A percentile compares a stretch with the other conserved stretches of the same genome.
Evolutionary conservation across 176 grass and related monocot species (phyloP).

Genomic region (Miscanthus lutarioriparius): DNA sequence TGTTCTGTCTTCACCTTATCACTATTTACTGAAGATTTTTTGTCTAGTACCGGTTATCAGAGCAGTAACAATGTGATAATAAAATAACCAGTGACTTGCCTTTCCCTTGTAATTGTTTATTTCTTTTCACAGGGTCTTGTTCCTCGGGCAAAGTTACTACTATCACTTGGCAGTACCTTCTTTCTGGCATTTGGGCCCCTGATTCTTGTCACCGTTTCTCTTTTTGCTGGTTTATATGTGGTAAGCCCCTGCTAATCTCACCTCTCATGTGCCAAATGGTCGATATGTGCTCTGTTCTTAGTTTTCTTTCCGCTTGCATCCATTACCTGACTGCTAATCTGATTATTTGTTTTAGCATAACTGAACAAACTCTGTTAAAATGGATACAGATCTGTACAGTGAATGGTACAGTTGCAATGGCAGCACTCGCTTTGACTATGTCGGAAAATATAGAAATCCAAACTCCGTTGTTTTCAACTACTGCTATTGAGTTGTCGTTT

Average conservation of each 20-base stretch:
- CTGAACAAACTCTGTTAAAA: neutral
- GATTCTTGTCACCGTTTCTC: slow-evolving; percentile 60
- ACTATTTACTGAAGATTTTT: neutral
- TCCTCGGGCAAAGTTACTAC: slow-evolving; percentile 76
- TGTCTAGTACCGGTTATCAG: neutral
- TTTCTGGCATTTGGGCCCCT: slow-evolving; percentile 85
- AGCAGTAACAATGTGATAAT: neutral
- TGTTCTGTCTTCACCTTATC: neutral
- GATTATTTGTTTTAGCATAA: neutral
- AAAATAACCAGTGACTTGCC: neutral
- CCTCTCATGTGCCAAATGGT: neutral
- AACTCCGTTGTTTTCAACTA: neutral
- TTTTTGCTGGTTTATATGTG: slow-evolving; percentile 78
- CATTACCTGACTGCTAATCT: neutral
- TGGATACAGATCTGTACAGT: neutral
- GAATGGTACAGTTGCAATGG: neutral
- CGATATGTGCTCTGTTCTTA: neutral
- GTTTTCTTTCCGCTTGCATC: neutral
- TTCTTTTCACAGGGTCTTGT: slow-evolving; percentile 72
- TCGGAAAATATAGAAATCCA: neutral
- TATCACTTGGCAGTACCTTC: slow-evolving; percentile 88
- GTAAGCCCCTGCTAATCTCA: slow-evolving; percentile 41
- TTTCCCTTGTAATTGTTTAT: slow-evolving; percentile 6
- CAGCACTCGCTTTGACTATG: neutral
- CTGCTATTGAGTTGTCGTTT: neutral